Conservation (phyloP, 192 early-diverging fungal genomes). For the Jimgerdemannia flammicorona region DNA sequence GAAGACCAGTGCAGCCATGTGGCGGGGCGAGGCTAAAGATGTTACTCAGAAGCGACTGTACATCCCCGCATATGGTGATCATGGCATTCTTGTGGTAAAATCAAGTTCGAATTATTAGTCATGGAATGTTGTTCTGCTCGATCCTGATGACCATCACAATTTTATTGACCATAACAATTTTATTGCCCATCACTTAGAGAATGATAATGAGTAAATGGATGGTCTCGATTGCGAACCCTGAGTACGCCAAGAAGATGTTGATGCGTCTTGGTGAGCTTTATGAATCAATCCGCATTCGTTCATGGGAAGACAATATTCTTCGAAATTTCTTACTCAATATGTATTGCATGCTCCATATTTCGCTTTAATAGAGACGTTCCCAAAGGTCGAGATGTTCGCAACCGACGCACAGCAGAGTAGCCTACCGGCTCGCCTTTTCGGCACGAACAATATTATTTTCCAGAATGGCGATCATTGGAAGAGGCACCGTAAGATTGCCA, state of each 20-base stretch:
- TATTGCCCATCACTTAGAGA: not conserved
- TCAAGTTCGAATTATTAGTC: too few relatives aligned
- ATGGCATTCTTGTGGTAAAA: not conserved
- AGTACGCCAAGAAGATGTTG: conserved; percentile 10
- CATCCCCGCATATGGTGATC: not conserved
- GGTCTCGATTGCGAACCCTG: conserved; percentile 5
- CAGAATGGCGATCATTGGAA: conserved; percentile 22
- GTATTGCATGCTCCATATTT: too few relatives aligned
- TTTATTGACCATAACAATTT: too few relatives aligned
- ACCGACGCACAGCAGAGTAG: not conserved
- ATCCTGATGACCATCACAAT: not conserved
- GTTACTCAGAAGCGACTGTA: not conserved
- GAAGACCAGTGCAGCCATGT: not conserved
- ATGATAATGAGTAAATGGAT: not conserved
- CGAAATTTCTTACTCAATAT: too few relatives aligned
- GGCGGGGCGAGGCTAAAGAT: not conserved
- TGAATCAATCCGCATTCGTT: not conserved
- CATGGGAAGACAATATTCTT: not conserved
- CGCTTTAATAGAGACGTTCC: not conserved
- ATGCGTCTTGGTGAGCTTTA: not conserved
- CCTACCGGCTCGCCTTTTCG: conserved; percentile 6
- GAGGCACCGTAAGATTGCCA: conserved; percentile 15
- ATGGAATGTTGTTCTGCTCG: not conserved
- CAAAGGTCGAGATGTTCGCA: too few relatives aligned
- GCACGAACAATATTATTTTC: conserved; percentile 14